phyloP scores from a whole-genome alignment of 2,329 filamentous ascomycete genomes.

The Periconia sp. region DNA sequence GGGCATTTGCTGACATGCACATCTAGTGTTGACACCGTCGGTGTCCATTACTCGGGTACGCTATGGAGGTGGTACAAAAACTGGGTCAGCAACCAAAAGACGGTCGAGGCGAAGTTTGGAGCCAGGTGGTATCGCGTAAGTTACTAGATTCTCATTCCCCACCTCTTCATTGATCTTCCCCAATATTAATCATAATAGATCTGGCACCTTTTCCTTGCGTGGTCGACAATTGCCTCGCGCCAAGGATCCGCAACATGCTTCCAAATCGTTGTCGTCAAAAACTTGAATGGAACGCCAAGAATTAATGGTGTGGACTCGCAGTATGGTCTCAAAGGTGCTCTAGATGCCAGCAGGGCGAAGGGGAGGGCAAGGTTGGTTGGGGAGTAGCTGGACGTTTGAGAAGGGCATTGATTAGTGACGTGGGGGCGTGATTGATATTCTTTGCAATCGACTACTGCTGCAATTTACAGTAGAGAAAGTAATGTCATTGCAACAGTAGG shows the following conservation, averaged over 20 bases:
- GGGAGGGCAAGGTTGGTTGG: conserved; percentile 5
- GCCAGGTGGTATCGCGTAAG: conserved; percentile 79
- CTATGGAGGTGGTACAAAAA: conserved; percentile 99
- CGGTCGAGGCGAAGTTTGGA: conserved; percentile 93
- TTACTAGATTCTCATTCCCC: too few relatives aligned
- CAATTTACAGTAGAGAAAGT: too few relatives aligned
- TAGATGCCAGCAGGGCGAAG: conserved; percentile 52
- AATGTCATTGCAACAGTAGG: too few relatives aligned
- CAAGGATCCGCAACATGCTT: conserved; percentile 84
- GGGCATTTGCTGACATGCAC: too few relatives aligned
- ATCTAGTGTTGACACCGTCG: conserved; percentile 74
- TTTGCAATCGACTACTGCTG: too few relatives aligned
- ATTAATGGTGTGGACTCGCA: conserved; percentile 72
- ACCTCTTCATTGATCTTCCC: too few relatives aligned
- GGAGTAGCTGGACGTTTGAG: too few relatives aligned
- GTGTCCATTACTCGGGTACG: conserved; percentile 95
- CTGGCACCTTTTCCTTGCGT: conserved; percentile 90
- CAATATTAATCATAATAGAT: conserved; percentile 47
- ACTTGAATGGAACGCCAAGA: conserved; percentile 83
- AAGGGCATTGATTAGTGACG: too few relatives aligned
- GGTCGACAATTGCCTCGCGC: conserved; percentile 79
- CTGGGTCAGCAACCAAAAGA: conserved; percentile 92
- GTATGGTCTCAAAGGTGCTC: conserved; percentile 68
- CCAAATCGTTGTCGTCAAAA: conserved; percentile 86
- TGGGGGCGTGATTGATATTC: too few relatives aligned